Base-by-base conservation (phyloP, 2,329 filamentous ascomycete genomes). In the Hypoxylon sp. region DNA sequence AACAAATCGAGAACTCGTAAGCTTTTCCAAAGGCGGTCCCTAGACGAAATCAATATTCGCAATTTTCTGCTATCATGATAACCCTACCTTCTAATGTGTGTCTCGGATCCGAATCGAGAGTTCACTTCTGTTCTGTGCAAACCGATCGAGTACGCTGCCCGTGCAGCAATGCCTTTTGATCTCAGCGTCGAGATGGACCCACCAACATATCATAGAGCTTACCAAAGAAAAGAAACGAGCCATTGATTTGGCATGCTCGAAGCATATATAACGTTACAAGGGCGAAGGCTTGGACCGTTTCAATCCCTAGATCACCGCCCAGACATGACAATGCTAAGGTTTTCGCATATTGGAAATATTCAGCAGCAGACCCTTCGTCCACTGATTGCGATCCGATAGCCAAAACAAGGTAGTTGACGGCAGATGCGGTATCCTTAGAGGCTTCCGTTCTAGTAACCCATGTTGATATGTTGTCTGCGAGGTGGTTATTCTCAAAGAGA, bases 61-160 rank as follows among this genome's bases (percentile, higher is more conserved):
- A 2, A 11, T 5, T 23, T 10, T 30, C 3, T 43, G 13, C 34
- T 25, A 19, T 23, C 2, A 45, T 23, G 23, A 38, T 28, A 19
- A 21, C 38, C 57, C 3, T 70, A 75, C 63, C 85, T 76, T 67
- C 82, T 83, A 0, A 76, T 75, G 36, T 82, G 82, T 0, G 80
- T 73, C 0, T 82, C 80, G 0, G 78, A 68, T 0, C 83, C 85
- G 41, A 87, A 87, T 0, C 85, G 80, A 0, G 81, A 80, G 66
- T 87, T 87, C 21, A 87, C 84, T 53, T 86, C 85, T 0, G 83
- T 85, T 2, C 85, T 78, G 67, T 87, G 85, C 4, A 87, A 76
- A 0, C 85, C 85, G 13, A 87, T 82, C 0, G 84, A 84, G 63
- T 87, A 86, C 0, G 84, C 85, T 0, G 85, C 83, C 1, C 85